A percentile compares a stretch with the other conserved stretches of the same genome.
These are phyloP conservation scores for Aspergillus sp. DNA, from an alignment of 2,329 filamentous ascomycete genomes.

Conservation along the genomic window DNA sequence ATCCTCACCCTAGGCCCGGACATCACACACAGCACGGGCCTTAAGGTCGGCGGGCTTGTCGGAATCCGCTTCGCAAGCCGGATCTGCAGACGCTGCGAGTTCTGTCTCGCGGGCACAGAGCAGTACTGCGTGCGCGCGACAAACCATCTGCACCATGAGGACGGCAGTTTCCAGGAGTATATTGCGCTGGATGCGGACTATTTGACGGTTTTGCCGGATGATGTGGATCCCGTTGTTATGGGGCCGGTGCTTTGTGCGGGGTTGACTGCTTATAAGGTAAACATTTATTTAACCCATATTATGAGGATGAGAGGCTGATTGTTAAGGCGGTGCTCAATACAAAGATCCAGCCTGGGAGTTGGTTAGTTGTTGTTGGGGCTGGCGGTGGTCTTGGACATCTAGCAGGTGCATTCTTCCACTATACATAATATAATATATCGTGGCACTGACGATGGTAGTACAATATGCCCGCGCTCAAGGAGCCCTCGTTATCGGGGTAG, in stretches of 20 bases:
- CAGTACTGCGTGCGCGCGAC: conserved; percentile 44
- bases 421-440: too few species aligned
- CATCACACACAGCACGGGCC: conserved; percentile 18
- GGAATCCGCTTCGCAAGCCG: conserved; percentile 46
- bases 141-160: conserved; percentile 49
- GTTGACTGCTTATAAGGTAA: conserved; percentile 45
- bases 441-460: conserved; percentile 24
- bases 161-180: conserved; percentile 48
- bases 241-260: conserved; percentile 48
- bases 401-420: conserved; percentile 31
- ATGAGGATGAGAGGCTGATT: neutral
- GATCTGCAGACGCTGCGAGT: conserved; percentile 46
- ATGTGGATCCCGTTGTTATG: conserved; percentile 42
- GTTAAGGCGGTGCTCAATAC: conserved; percentile 43
- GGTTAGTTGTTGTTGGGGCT: conserved; percentile 48
- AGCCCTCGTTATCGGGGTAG: conserved; percentile 46
- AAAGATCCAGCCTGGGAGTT: conserved; percentile 39
- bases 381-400: conserved; percentile 48
- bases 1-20: conserved; percentile 39
- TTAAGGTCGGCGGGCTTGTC: conserved; percentile 42
- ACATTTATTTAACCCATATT: neutral
- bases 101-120: conserved; percentile 42
- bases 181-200: conserved; percentile 46
- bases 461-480: conserved; percentile 47
- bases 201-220: conserved; percentile 44